Evolutionary conservation across 164 flowering plant species (phyloP).

Genomic region (Malania oleifera): DNA sequence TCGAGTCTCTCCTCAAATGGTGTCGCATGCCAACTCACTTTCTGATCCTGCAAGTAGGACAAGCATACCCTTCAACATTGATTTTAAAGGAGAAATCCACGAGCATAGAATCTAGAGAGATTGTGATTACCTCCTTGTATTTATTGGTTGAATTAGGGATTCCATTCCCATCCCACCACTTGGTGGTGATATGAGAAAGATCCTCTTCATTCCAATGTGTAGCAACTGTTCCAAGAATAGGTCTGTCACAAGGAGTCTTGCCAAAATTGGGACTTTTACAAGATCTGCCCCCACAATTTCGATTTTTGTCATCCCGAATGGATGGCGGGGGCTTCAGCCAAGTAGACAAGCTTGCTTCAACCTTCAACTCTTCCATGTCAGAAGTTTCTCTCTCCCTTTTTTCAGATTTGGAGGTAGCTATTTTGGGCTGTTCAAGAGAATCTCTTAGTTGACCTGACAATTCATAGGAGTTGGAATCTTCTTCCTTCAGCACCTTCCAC

Average conservation of each 20-base stretch:
- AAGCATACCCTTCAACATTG: neutral
- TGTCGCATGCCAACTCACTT: slow-evolving; percentile 95
- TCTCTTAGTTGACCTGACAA: slow-evolving; percentile 21
- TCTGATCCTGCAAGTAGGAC: slow-evolving; percentile 69
- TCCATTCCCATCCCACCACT: slow-evolving; percentile 93
- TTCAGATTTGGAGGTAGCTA: slow-evolving; percentile 16
- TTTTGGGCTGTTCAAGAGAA: slow-evolving; percentile 22
- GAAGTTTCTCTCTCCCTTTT: slow-evolving; percentile 12
- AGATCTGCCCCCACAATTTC: slow-evolving; percentile 10
- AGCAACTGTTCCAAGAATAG: slow-evolving; percentile 79
- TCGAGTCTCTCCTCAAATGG: slow-evolving; percentile 95
- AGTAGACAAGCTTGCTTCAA: slow-evolving; percentile 51
- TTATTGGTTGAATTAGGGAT: slow-evolving; percentile 95
- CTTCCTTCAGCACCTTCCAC: slow-evolving; percentile 43
- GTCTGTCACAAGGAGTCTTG: slow-evolving; percentile 57
- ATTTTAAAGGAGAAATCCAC: neutral
- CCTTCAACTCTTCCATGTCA: slow-evolving; percentile 22
- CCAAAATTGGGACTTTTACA: slow-evolving; percentile 21
- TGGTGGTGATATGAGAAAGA: slow-evolving; percentile 38
- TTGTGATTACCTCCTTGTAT: slow-evolving; percentile 74
- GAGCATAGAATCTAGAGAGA: neutral
- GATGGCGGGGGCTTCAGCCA: slow-evolving; percentile 52
- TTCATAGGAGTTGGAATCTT: slow-evolving; percentile 15
- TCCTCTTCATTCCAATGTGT: slow-evolving; percentile 75
- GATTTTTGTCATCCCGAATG: slow-evolving; percentile 15